A percentile compares a stretch with the other conserved stretches of the same genome.
These are phyloP conservation scores for Cercospora zeina DNA, from an alignment of 2,329 filamentous ascomycete genomes.

Conservation along the genomic window DNA sequence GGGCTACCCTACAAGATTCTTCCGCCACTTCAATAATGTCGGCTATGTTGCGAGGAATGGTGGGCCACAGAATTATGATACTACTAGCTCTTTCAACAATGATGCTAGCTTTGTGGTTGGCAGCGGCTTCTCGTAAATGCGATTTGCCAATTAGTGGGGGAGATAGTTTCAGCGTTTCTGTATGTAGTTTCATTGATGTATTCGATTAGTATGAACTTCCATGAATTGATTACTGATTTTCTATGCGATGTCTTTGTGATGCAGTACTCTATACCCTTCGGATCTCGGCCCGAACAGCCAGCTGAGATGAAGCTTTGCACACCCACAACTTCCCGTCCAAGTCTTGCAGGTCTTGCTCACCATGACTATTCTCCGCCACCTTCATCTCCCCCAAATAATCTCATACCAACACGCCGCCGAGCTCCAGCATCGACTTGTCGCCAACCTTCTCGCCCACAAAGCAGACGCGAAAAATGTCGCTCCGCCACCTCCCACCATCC, in stretches of 20 bases:
- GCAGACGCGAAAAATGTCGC: slow-evolving; percentile 41
- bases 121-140: slow-evolving; percentile 47
- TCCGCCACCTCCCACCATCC: slow-evolving; percentile 59
- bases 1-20: slow-evolving; percentile 61
- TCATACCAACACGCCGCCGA: slow-evolving; percentile 57
- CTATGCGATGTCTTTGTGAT: neutral
- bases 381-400: slow-evolving; percentile 57
- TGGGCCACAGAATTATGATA: slow-evolving; percentile 58
- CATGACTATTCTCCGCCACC: slow-evolving; percentile 59
- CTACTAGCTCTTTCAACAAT: slow-evolving; percentile 51
- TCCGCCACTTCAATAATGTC: slow-evolving; percentile 56
- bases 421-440: slow-evolving; percentile 60
- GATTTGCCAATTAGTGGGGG: neutral
- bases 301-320: neutral
- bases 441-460: slow-evolving; percentile 63
- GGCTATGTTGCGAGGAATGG: slow-evolving; percentile 57
- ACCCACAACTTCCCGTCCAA: neutral
- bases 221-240: neutral
- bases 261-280: neutral
- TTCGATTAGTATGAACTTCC: neutral
- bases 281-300: neutral
- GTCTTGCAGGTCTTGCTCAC: neutral
- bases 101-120: slow-evolving; percentile 57
- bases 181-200: neutral
- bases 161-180: neutral